Evolutionary conservation across 352 stramenopile genomes (phyloP).

Genomic region (Phytophthora cactorum): DNA sequence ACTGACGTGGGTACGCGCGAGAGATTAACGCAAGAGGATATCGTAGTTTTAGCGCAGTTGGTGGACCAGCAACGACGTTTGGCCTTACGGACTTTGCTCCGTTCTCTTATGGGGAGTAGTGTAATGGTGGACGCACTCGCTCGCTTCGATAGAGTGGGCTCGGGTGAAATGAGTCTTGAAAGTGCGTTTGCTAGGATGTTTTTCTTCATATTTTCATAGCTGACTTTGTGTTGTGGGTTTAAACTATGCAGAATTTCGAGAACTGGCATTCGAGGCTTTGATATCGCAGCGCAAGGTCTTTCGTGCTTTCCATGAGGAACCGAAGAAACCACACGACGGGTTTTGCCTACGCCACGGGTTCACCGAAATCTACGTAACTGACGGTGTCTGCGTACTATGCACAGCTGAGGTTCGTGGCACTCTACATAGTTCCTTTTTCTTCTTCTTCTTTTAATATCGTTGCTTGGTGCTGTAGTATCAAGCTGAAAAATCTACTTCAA

Average conservation of each 20-base stretch:
- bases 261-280: slow-evolving; percentile 48
- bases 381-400: slow-evolving; percentile 60
- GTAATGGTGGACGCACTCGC: slow-evolving; percentile 45
- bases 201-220: neutral
- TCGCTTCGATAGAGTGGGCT: slow-evolving; percentile 62
- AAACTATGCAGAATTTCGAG: slow-evolving; percentile 50
- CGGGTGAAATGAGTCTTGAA: slow-evolving; percentile 65
- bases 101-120: slow-evolving; percentile 53
- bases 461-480: slow-evolving; percentile 17
- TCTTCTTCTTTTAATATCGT: neutral
- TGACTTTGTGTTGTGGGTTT: neutral
- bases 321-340: slow-evolving; percentile 25
- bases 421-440: neutral
- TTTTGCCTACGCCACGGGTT: slow-evolving; percentile 72
- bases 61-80: slow-evolving; percentile 35
- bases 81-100: slow-evolving; percentile 35
- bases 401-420: slow-evolving; percentile 44
- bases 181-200: slow-evolving; percentile 21
- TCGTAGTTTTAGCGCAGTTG: slow-evolving; percentile 27
- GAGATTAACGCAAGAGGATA: slow-evolving; percentile 26
- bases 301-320: slow-evolving; percentile 45
- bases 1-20: slow-evolving; percentile 26
- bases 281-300: slow-evolving; percentile 34
- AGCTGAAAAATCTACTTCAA: slow-evolving; percentile 10
- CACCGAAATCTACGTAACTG: slow-evolving; percentile 43